Evolutionary conservation across 2,329 filamentous ascomycete species (phyloP), one percentile per base, ranked within the genome.

Genomic region (Fragosphaeria purpurea): DNA sequence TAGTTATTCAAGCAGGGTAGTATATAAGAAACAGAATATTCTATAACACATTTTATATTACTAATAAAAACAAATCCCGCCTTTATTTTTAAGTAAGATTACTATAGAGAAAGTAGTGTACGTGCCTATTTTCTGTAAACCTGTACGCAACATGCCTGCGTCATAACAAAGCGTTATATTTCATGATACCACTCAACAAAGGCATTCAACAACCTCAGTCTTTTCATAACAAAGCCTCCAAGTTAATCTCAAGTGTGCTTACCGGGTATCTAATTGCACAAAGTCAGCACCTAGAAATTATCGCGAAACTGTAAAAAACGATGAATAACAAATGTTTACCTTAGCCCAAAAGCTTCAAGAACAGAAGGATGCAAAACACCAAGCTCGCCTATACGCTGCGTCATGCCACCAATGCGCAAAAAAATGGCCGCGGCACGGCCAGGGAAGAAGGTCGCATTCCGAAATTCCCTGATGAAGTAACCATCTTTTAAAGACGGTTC

Each of bases 401-500:
- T 78, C 73, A 89, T 86, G 53, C 86, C 88, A 38, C 70, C 79
- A 34, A 91, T 69, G 48, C 86, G 81, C 54, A 95, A 72, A 65
- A 86, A 85, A 55, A 98, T 84, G 45, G 87, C 83, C 8, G 93
- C 93, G 12, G 88, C 86, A 63, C 95, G 88, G 41, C 91, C 93
- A 41, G 81, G 74, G 70, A 98, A 91, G 75, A 95, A 98, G 41
- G 90, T 96, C 2, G 86, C 76, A 63, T 96, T 88, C 60, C 95
- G 80, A 54, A 95, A 80, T 69, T 95, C 88, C 69, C 95, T 84
- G 60, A 97, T 93, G 86, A 88, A 97, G 72, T 98, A 98, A 22
- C 84, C 83, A 60, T 88, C 74, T 59, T 81, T 76, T 50, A 72
- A 70, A 55, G 75, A 22, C 4, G 35, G 45, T 12, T 44, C 46